phyloP scores from a whole-genome alignment of 2,329 filamentous ascomycete genomes.

The Verticillium dahliae region DNA sequence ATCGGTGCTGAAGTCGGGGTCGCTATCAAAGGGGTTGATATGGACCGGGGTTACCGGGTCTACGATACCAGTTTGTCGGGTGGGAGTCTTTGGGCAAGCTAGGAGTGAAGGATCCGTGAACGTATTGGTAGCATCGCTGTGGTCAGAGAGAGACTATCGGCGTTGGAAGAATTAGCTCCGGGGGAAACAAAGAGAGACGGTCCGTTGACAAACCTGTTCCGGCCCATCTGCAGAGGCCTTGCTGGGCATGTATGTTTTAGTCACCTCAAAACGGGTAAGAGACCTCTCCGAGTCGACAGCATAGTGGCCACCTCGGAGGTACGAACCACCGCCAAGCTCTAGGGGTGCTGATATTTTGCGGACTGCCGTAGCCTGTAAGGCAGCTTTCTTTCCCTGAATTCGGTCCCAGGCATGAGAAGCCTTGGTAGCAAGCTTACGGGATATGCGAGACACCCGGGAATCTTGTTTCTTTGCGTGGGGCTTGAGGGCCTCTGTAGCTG shows the following conservation, averaged over 20 bases:
- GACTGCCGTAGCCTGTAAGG: conserved; percentile 9
- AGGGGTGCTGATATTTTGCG: conserved; percentile 8
- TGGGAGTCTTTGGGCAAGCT: neutral
- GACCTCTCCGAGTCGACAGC: neutral
- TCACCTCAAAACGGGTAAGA: neutral
- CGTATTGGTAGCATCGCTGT: neutral
- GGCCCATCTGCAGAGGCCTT: neutral
- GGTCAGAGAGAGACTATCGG: neutral
- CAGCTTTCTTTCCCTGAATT: conserved; percentile 19
- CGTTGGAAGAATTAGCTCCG: neutral
- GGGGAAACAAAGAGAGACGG: neutral
- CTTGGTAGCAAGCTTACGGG: conserved; percentile 24
- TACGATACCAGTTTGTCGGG: neutral
- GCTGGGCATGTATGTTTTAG: neutral
- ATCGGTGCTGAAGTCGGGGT: conserved; percentile 28
- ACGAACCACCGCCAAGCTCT: neutral
- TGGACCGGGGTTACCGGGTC: neutral
- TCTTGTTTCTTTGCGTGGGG: conserved; percentile 11
- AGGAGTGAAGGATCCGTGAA: neutral
- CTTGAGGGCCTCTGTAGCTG: conserved; percentile 26
- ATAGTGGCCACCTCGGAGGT: neutral
- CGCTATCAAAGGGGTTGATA: conserved; percentile 24
- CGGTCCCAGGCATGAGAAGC: conserved; percentile 25
- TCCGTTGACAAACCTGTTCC: neutral
- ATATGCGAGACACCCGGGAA: conserved; percentile 15